These are phyloP conservation scores for Oryza longistaminata DNA, from an alignment of 176 grass and related monocot species.

Conservation along the genomic window DNA sequence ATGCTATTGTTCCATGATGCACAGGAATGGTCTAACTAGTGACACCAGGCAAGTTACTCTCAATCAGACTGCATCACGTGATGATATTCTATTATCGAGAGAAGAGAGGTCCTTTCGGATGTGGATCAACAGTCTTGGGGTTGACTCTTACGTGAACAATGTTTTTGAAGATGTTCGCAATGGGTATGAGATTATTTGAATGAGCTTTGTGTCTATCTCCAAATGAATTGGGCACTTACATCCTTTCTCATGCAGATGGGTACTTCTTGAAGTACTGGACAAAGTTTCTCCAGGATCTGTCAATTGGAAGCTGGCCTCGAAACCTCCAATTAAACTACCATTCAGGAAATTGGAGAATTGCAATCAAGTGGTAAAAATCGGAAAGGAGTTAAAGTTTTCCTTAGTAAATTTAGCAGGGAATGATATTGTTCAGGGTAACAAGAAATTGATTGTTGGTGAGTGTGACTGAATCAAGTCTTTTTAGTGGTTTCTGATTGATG, in stretches of 20 bases:
- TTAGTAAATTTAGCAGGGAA: constrained; percentile 96
- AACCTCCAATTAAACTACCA: constrained; percentile 93
- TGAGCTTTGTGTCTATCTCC: constrained; percentile 25
- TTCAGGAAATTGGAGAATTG: constrained; percentile 99
- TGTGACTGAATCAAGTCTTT: constrained; percentile 12
- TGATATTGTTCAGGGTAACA: constrained; percentile 99
- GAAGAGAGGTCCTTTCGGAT: constrained; percentile 97
- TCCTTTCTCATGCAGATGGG: constrained; percentile 72
- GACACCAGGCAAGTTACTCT: constrained; percentile 70
- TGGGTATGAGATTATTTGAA: constrained; percentile 54
- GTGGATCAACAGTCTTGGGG: constrained; percentile 99
- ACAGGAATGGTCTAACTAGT: constrained; percentile 92
- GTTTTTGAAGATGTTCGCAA: constrained; percentile 96
- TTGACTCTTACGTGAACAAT: constrained; percentile 93
- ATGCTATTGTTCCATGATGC: constrained; percentile 19
- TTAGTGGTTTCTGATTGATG: background rate
- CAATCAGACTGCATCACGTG: constrained; percentile 52
- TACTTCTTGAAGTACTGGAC: constrained; percentile 97
- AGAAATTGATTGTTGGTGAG: constrained; percentile 96
- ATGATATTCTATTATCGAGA: constrained; percentile 86
- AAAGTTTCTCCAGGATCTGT: constrained; percentile 94
- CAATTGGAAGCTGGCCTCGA: constrained; percentile 89
- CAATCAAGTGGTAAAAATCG: constrained; percentile 95
- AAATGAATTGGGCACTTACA: constrained; percentile 7
- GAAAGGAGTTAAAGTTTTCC: constrained; percentile 84